Evolutionary conservation across 352 stramenopile species (phyloP), one percentile per base, ranked within the genome.

Genomic region (Phytophthora sojae): DNA sequence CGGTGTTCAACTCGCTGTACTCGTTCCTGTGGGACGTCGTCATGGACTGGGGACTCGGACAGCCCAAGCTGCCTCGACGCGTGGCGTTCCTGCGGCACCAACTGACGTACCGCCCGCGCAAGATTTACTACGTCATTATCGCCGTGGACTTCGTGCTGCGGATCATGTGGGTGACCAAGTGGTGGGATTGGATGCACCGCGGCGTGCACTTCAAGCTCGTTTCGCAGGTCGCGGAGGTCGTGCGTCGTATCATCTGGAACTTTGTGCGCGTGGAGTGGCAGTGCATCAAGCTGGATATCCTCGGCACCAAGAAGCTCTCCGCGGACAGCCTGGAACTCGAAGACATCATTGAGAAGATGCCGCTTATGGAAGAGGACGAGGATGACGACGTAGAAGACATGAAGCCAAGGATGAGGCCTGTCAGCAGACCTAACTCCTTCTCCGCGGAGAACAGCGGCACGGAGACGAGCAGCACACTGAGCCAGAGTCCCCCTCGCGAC

Each of bases 21-120:
- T 98, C 94, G 65, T 99, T 99, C 77, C 85, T 91, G 7, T 99
- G 97, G 97, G 97, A 99, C 75, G 95, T 99, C 2, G 92, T 97
- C 66, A 99, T 99, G 93, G 96, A 99, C 79, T 99, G 97, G 96
- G 95, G 95, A 8, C 81, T 98, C 8, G 90, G 86, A n/a, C 83
- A 95, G 61, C 88, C 88, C 0, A 76, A 83, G 12, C 61, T 93
- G 25, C 82, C 81, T 14, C 65, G 57, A 26, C 60, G 63, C 17
- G 63, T 86, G 8, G 58, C 56, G 4, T 89, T 91, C 57, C 67
- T 95, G 54, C 85, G 88, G 21, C 86, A 94, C 58, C 81, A 89
- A 50, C 69, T 95, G 37, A 79, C 89, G 0, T 95, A 91, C 62
- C 60, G 73, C 7, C 86, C 82, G 15, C 76, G 67, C 12, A 68